Evolutionary conservation across 1,139 yeast genomes (phyloP).

Genomic region (Pichia sp.): DNA sequence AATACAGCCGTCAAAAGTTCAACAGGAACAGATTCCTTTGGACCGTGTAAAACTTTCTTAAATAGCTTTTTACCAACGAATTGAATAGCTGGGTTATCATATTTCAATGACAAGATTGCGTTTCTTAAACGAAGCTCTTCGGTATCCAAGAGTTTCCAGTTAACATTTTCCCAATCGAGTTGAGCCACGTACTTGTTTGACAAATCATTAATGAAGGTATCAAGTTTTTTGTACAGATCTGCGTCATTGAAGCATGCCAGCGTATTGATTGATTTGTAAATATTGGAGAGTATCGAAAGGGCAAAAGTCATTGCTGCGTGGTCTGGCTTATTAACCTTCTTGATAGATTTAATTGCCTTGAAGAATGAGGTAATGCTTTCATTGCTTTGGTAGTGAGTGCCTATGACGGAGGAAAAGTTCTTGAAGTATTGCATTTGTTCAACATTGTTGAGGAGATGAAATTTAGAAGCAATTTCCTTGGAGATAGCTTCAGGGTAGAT

Average conservation of each 20-base stretch:
- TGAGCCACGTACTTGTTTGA: slow-evolving; percentile 23
- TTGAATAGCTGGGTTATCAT: slow-evolving; percentile 32
- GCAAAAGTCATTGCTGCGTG: slow-evolving; percentile 28
- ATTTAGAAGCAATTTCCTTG: slow-evolving; percentile 18
- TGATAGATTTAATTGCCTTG: slow-evolving; percentile 30
- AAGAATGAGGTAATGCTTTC: slow-evolving; percentile 35
- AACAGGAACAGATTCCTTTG: slow-evolving; percentile 45
- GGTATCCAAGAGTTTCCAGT: slow-evolving; percentile 17
- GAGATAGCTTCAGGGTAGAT: slow-evolving; percentile 24
- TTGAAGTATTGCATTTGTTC: slow-evolving; percentile 38
- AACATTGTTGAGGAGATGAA: slow-evolving; percentile 27
- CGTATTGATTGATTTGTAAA: slow-evolving; percentile 30
- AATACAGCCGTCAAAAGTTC: slow-evolving; percentile 40
- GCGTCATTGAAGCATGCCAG: slow-evolving; percentile 28
- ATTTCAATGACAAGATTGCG: slow-evolving; percentile 38
- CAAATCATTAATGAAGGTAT: slow-evolving; percentile 23
- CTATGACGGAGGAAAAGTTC: slow-evolving; percentile 37
- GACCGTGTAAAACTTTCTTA: slow-evolving; percentile 48
- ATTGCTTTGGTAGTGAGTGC: slow-evolving; percentile 27
- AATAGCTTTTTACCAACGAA: slow-evolving; percentile 38
- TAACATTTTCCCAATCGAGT: slow-evolving; percentile 27
- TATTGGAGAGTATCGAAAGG: slow-evolving; percentile 35
- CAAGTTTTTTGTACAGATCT: slow-evolving; percentile 27
- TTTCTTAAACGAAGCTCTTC: slow-evolving; percentile 42
- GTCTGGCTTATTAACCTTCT: slow-evolving; percentile 25